Evolutionary conservation across 2,329 filamentous ascomycete genomes (phyloP), one percentile per base, ranked within the genome.

Genomic region (Cadophora luteo-olivacea): DNA sequence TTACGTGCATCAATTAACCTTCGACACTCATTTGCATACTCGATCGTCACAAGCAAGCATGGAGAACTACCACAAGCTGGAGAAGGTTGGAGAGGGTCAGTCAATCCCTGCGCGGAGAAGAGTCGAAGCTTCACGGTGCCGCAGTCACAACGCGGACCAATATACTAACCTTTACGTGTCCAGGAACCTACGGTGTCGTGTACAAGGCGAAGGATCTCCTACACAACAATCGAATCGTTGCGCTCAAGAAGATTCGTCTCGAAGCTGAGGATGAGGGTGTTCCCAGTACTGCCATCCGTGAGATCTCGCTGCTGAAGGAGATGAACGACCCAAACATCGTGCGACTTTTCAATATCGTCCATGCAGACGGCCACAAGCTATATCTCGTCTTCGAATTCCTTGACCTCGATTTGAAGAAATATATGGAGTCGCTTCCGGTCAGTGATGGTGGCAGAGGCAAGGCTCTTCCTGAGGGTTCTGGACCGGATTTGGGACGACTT

Each of bases 21-120:
- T 70, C 69, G 68, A 75, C 75, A 70, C 73, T 77, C 76, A 38
- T 75, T 77, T 72, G 64, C 52, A 65, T 29, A 48, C 68, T 61
- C 24, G 48, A 52, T 64, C 55, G 67, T 38, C 70, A 66, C 65
- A 55, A 33, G 63, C 69, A 63, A 80, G 70, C 74, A 97, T 97
- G 94, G 93, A 97, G 82, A 97, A 97, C 83, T 97, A 97, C 81
- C 92, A 97, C 83, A 97, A 97, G 84, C 87, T 97, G 78, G 94
- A 97, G 84, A 97, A 97, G 86, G 94, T 97, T 77, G 94, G 94
- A 81, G 94, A 97, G 88, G 94, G 94, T 96, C 83, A 76, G 87
- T 80, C 61, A 65, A 65, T 72, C 54, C 64, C n/a, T 67, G 67
- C 62, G 11, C 3, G 48, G 22, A 48, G 48, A 11, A 12, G 11